Evolutionary conservation across 345 rosid genomes (phyloP).

Genomic region (Lepidium didymum): DNA sequence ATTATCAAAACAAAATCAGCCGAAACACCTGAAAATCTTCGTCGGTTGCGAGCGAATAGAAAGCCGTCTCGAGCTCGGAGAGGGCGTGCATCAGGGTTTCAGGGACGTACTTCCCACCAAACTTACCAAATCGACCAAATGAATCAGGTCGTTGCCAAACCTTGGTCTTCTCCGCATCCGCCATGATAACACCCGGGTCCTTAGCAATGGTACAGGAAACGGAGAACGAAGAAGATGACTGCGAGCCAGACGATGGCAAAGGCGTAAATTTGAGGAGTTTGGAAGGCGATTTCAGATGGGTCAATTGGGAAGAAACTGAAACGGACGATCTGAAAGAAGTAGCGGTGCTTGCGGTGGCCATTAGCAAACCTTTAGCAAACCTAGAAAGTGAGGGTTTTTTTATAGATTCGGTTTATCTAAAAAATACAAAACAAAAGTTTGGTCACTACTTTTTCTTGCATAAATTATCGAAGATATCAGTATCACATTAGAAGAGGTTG

Average conservation of each 20-base stretch:
- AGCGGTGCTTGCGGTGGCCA: conserved; percentile 28
- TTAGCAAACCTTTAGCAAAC: conserved; percentile 7
- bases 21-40: conserved; percentile 58
- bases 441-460: neutral
- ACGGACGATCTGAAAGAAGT: conserved; percentile 23
- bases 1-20: neutral
- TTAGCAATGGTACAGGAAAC: conserved; percentile 48
- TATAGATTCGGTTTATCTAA: neutral
- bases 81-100: conserved; percentile 91
- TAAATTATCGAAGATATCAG: neutral
- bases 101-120: conserved; percentile 91
- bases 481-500: neutral
- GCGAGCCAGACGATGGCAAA: conserved; percentile 18
- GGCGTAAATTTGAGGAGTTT: conserved; percentile 20
- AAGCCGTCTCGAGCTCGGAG: conserved; percentile 73
- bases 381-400: neutral
- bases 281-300: conserved; percentile 17
- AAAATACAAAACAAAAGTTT: neutral
- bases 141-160: conserved; percentile 70
- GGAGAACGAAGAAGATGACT: conserved; percentile 18
- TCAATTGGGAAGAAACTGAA: conserved; percentile 16
- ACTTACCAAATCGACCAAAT: conserved; percentile 81
- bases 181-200: conserved; percentile 39
- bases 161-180: conserved; percentile 3
- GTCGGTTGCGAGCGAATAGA: conserved; percentile 51